A percentile compares a stretch with the other conserved stretches of the same genome.
These are phyloP conservation scores for Silene conica DNA, from an alignment of 148 eudicot genomes.

Conservation along the genomic window DNA sequence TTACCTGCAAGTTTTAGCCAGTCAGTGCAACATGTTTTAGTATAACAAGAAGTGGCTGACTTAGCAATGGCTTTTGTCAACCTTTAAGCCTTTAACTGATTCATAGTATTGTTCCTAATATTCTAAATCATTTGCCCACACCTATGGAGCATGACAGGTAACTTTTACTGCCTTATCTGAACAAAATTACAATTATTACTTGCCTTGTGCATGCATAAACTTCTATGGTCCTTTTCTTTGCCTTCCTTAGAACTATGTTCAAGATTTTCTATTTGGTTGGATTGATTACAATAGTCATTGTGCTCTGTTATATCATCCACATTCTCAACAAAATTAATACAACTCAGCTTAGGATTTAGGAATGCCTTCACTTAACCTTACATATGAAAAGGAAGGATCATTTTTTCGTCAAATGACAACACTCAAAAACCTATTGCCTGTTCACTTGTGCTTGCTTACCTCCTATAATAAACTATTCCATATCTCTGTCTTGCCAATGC, in stretches of 20 bases:
- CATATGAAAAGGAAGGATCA: neutral
- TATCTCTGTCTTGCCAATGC: neutral
- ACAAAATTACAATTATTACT: neutral
- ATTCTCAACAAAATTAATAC: neutral
- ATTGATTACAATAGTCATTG: neutral
- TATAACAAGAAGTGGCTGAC: neutral
- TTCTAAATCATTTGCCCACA: neutral
- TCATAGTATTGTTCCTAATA: neutral
- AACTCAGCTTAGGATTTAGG: neutral
- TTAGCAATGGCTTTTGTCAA: neutral
- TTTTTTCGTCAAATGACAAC: neutral
- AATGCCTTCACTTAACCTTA: neutral
- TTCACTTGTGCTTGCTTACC: neutral
- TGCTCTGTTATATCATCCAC: neutral
- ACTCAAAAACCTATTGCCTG: neutral
- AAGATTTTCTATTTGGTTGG: neutral
- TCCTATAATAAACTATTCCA: neutral
- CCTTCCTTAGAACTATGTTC: neutral
- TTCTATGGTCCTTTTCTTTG: neutral
- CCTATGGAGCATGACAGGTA: neutral
- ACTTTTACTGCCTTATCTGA: neutral
- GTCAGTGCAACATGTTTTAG: neutral
- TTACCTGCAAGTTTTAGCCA: conserved; percentile 9
- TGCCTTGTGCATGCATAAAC: neutral
- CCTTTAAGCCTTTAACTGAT: neutral